These are phyloP conservation scores for Gaultheria prostrata DNA, from an alignment of 148 eudicot genomes.

Conservation along the genomic window DNA sequence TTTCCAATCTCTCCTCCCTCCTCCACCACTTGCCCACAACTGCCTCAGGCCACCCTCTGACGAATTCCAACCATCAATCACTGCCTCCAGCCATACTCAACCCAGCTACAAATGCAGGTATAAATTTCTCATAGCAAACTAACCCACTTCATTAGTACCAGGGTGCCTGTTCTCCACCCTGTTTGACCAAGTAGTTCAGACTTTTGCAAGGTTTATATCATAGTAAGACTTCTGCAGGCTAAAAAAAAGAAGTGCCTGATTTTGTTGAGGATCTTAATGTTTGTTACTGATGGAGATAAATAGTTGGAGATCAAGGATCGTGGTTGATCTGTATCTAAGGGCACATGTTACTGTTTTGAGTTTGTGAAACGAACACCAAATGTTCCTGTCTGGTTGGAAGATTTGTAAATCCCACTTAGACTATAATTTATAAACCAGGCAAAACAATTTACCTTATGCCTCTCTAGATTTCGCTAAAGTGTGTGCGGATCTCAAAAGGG, in stretches of 20 bases:
- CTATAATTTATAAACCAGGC: background rate
- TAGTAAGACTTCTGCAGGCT: background rate
- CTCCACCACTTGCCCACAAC: background rate
- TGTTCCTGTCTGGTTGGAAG: background rate
- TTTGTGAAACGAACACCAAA: background rate
- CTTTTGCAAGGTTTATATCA: background rate
- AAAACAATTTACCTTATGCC: background rate
- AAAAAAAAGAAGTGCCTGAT: background rate
- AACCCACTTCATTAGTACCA: background rate
- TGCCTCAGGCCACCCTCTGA: background rate
- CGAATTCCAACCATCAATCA: background rate
- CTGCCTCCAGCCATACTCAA: constrained; percentile 1
- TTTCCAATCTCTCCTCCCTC: background rate
- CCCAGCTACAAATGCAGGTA: background rate
- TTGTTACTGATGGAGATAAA: background rate
- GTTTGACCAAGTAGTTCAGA: background rate
- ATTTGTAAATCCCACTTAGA: background rate
- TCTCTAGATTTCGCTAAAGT: too few relatives aligned
- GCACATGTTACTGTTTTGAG: background rate
- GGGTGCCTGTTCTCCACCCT: background rate
- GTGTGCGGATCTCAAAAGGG: background rate
- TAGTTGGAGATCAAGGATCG: background rate
- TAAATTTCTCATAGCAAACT: background rate
- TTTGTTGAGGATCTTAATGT: background rate
- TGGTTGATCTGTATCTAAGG: background rate